Evolutionary conservation across 1,139 yeast genomes (phyloP), one percentile per base, ranked within the genome.

Genomic region (Candida tunisiensis): DNA sequence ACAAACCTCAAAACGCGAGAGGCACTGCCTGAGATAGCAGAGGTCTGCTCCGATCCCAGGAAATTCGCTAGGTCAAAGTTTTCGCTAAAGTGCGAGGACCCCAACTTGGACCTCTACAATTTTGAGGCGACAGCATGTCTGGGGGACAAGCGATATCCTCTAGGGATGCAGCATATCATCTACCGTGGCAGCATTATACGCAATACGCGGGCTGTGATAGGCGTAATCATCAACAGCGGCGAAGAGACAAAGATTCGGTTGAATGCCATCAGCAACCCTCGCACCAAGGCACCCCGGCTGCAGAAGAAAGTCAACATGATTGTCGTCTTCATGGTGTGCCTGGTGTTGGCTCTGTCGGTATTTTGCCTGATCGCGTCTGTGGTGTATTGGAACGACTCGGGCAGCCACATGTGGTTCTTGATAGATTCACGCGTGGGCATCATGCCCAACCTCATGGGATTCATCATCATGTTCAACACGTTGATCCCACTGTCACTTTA

Each of bases 401-500:
- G 59, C 6, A 41, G 43, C 10, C 40, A 49, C 25, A 58, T 53
- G 34, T 85, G 96, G 96, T 91, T 83, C 45, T 51, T 83, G 15
- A 55, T 54, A 28, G 68, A 65, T 3, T 60, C 69, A 40, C 91
- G 79, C 41, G 93, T 74, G 1, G 93, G 93, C n/a, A 67, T 69
- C 8, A 91, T 93, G 2, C 78, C 94, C 2, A 80, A 93, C 1
- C 62, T 88, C 26, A 83, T 88, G 93, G 85, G 96, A 2, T 91
- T 78, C 49, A 75, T 91, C 37, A 88, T 91, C 57, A 85, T 91
- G 96, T 88, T 75, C 57, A 88, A 88, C 45, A 88, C 98, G 0
- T 63, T 91, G 55, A 91, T 91, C 46, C 98, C 98, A 0, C 60
- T 88, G 21, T 88, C 98, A 0, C 66, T 91, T 24, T 91, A 91